These are phyloP conservation scores for Garcia nutans DNA, from an alignment of 345 rosid genomes.

Conservation along the genomic window DNA sequence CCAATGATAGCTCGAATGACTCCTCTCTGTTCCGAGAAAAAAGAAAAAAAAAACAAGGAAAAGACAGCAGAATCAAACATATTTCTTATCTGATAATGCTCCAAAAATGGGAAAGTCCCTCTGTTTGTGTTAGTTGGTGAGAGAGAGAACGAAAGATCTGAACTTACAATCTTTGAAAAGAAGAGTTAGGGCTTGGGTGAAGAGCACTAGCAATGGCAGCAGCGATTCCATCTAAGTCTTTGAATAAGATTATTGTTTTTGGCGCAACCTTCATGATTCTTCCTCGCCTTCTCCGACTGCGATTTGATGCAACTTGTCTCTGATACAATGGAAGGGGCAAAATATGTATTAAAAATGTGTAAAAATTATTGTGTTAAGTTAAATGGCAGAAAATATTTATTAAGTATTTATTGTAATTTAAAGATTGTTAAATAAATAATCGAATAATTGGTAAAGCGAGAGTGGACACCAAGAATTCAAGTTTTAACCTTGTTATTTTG, in stretches of 20 bases:
- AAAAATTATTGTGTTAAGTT: too few species aligned
- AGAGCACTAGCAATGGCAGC: slow-evolving; percentile 46
- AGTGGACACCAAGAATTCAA: too few species aligned
- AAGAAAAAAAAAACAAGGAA: not conserved
- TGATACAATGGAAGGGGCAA: too few species aligned
- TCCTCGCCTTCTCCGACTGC: not conserved
- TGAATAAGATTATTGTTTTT: slow-evolving; percentile 48
- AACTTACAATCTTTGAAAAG: slow-evolving; percentile 50
- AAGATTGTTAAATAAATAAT: too few species aligned
- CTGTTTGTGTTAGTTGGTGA: too few species aligned
- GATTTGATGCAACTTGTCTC: too few species aligned
- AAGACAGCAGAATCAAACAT: not conserved
- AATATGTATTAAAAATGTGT: too few species aligned
- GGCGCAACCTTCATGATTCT: slow-evolving; percentile 53
- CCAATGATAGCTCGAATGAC: slow-evolving; percentile 53
- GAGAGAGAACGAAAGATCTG: not conserved
- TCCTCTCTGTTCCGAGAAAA: slow-evolving; percentile 44
- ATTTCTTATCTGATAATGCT: not conserved
- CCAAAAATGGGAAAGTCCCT: too few species aligned
- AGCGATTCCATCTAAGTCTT: slow-evolving; percentile 51
- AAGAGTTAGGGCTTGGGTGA: slow-evolving; percentile 42
- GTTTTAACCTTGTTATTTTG: too few species aligned
- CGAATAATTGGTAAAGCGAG: too few species aligned
- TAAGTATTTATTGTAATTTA: too few species aligned
- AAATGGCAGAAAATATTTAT: too few species aligned